Base-by-base conservation (phyloP, 2,329 filamentous ascomycete genomes). In the Colletotrichum australisinense region DNA sequence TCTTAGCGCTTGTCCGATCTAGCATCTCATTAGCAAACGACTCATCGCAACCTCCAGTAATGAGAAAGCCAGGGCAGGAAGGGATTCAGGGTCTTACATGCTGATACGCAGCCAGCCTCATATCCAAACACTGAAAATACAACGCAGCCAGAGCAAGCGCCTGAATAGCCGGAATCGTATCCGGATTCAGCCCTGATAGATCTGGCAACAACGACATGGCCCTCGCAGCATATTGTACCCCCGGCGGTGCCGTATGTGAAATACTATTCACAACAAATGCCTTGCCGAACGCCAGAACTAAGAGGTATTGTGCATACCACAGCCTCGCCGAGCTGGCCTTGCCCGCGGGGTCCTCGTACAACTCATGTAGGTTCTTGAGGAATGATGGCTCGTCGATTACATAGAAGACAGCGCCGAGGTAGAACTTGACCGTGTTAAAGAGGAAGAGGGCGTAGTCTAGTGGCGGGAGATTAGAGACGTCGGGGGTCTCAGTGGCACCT, bases 41-140 rank as follows among this genome's bases (percentile, higher is more conserved):
- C 19, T 9, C 9, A 28, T 32, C 55, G 38, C 12, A 42, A 42
- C 5, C 14, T 7, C 14, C 5, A 16, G 14, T 12, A 3, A 6
- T 4, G 7, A 57, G 7, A 58, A 24, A 63, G 0, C 77, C 77
- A 0, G 79, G 77, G 0, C 74, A 77, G 0, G 76, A 77, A 14
- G 30, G 32, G 8, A 14, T 76, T 73, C 3, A 76, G 77, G 74
- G 78, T 8, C 46, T 72, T n/a, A 83, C 83, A 65, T 84, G 81
- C 12, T 84, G 81, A 30, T 82, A 84, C 0, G 83, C 83, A 1
- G 80, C 80, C 0, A 82, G 76, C 63, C 83, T 78, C 81, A 84
- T 83, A 19, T 84, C 83, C 1, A 84, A 78, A 0, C 83, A 84
- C 38, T 84, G 83, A 3, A 84, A 79, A 67, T 84, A 84, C 0